Conservation (phyloP, 148 eudicot species). For the Nepenthes mirabilis region DNA sequence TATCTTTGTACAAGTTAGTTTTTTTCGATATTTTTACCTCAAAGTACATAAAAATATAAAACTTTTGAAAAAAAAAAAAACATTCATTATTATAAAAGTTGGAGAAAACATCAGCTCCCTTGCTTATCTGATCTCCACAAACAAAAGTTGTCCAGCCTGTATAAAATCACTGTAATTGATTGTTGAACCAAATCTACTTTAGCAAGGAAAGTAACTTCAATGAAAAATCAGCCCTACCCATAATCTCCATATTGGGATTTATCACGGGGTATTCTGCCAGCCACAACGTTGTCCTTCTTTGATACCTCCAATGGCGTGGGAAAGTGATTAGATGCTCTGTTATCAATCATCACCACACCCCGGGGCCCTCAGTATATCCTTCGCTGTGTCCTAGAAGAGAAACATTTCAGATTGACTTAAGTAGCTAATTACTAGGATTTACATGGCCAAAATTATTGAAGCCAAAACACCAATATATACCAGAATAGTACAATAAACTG, state of each 20-base stretch:
- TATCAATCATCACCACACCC: constrained; percentile 74
- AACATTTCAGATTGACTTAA: neutral
- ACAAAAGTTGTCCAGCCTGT: constrained; percentile 87
- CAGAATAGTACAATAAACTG: too few relatives aligned
- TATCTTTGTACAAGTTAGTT: too few relatives aligned
- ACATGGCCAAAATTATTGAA: too few relatives aligned
- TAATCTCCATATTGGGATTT: constrained; percentile 76
- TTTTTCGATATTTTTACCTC: too few relatives aligned
- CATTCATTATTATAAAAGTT: too few relatives aligned
- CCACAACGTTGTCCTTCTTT: constrained; percentile 82
- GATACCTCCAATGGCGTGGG: constrained; percentile 96
- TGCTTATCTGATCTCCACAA: constrained; percentile 97
- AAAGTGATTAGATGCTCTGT: constrained; percentile 60
- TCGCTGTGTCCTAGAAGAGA: constrained; percentile 55
- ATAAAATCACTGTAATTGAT: neutral
- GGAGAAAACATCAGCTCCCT: constrained; percentile 42
- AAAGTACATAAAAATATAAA: too few relatives aligned
- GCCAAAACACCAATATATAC: too few relatives aligned
- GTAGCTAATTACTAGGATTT: too few relatives aligned
- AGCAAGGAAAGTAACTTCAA: neutral
- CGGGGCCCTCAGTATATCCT: constrained; percentile 69
- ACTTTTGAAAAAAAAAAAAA: too few relatives aligned
- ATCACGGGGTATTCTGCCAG: constrained; percentile 86
- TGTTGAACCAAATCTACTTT: neutral
- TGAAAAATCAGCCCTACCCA: constrained; percentile 29